Evolutionary conservation across 257 asterid species (phyloP), one percentile per base, ranked within the genome.

Genomic region (Buddleja alternifolia): DNA sequence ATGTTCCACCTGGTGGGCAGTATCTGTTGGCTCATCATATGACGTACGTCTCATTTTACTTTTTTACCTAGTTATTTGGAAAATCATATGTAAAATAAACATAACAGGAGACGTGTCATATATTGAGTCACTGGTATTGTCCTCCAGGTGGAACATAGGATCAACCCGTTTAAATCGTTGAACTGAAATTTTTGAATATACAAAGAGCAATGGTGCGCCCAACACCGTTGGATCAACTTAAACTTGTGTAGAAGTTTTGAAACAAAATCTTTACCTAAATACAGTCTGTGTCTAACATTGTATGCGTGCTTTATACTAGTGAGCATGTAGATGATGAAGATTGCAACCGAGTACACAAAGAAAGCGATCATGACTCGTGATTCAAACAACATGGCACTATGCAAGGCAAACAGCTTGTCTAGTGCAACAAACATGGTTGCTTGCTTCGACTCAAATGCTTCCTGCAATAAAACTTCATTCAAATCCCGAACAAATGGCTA

Each of bases 371-470:
- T 77, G 46, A 82, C 71, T 59, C 96, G 76, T 24, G 97, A 86
- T 72, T 90, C 97, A 15, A 88, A 81, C 47, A 88, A 66, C 83
- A 93, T 83, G 15, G 96, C 86, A 9, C 82, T 86, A 80, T 90
- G 96, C 75, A 93, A 67, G 19, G 84, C 85, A 15, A 93, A 90
- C 36, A 93, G 85, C 79, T 90, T 90, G 74, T 93, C 93, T 62
- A 93, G 67, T 57, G 97, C 89, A 15, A 75, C 67, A 15, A 93
- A 93, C 93, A 90, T 90, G 81, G 79, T 84, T 53, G 90, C 82
- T 81, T 93, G 97, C 74, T 88, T 93, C 7, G 88, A 77, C 63
- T 90, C 98, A 66, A 93, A 90, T 23, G 80, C 88, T 86, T 93
- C 96, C 96, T 90, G 84, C 54, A 71, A 66, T 45, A 29, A 67